A percentile compares a stretch with the other conserved stretches of the same genome.
phyloP scores from a whole-genome alignment of 2,329 filamentous ascomycete species.

The Scolecobasidium constrictum region DNA sequence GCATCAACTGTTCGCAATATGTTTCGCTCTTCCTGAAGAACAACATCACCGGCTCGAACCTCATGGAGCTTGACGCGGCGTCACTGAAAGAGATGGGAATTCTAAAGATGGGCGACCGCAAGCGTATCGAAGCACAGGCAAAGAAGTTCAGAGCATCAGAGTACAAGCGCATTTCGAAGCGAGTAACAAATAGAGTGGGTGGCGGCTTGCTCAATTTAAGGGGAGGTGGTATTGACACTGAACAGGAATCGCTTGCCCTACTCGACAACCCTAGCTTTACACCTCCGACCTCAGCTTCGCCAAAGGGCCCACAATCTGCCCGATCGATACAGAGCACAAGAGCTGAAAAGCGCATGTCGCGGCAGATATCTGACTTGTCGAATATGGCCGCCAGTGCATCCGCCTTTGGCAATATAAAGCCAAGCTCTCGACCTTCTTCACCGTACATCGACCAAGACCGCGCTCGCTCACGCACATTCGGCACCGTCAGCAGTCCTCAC shows the following conservation, averaged over 20 bases:
- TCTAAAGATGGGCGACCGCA: constrained; percentile 92
- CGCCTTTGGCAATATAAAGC: constrained; percentile 36
- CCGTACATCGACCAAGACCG: constrained; percentile 53
- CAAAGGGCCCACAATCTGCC: constrained; percentile 49
- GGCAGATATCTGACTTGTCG: constrained; percentile 33
- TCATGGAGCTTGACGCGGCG: constrained; percentile 93
- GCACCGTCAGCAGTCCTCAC: constrained; percentile 50
- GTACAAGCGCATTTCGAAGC: constrained; percentile 47
- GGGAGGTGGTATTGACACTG: constrained; percentile 12
- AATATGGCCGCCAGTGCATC: constrained; percentile 25
- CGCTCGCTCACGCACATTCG: constrained; percentile 32
- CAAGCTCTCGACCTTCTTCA: constrained; percentile 58
- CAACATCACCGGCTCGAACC: constrained; percentile 93
- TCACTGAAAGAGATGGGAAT: constrained; percentile 97
- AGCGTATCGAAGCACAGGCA: constrained; percentile 55
- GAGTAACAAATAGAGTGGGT: constrained; percentile 62
- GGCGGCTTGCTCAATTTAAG: constrained; percentile 3
- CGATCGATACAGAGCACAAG: constrained; percentile 33
- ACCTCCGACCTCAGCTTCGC: constrained; percentile 53
- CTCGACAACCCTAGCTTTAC: constrained; percentile 58
- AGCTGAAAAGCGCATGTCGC: constrained; percentile 36
- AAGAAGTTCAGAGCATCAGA: constrained; percentile 39
- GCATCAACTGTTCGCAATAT: constrained; percentile 89
- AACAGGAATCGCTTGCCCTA: constrained; percentile 70
- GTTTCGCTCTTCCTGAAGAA: constrained; percentile 77